Evolutionary conservation across 2,329 filamentous ascomycete species (phyloP).

Genomic region (Pestalotiopsis sp.): DNA sequence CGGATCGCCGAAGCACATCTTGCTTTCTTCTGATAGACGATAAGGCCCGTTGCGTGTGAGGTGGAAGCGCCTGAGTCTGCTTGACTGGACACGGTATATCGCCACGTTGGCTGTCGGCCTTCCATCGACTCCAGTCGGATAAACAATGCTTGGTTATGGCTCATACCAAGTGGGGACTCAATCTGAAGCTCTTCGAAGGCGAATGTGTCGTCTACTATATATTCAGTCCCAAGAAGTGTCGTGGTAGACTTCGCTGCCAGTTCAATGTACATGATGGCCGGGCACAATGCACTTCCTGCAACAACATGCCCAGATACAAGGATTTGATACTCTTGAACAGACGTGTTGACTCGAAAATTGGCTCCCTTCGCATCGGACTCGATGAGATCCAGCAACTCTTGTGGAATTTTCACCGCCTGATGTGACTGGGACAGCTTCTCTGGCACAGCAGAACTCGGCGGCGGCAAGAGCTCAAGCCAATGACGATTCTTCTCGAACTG

Average conservation of each 20-base stretch:
- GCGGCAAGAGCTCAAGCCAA: constrained; percentile 36
- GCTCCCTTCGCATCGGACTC: neutral
- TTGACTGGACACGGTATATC: neutral
- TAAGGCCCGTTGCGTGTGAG: neutral
- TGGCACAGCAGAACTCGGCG: neutral
- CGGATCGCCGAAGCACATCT: neutral
- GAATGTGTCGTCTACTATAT: neutral
- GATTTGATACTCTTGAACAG: neutral
- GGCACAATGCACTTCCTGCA: neutral
- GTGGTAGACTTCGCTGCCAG: neutral
- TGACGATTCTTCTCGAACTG: constrained; percentile 43
- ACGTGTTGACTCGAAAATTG: neutral
- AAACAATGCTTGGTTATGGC: neutral
- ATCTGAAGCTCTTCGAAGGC: neutral
- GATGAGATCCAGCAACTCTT: neutral
- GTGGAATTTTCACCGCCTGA: neutral
- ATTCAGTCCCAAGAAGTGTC: neutral
- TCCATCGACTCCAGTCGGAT: neutral
- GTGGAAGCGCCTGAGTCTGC: neutral
- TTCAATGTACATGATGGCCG: neutral
- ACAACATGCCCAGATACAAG: neutral
- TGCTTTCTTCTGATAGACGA: neutral
- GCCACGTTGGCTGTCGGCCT: too few species aligned
- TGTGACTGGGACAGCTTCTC: neutral
- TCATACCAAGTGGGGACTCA: neutral